Base-by-base conservation (phyloP, 2,329 filamentous ascomycete genomes). In the Monosporascus sp. region DNA sequence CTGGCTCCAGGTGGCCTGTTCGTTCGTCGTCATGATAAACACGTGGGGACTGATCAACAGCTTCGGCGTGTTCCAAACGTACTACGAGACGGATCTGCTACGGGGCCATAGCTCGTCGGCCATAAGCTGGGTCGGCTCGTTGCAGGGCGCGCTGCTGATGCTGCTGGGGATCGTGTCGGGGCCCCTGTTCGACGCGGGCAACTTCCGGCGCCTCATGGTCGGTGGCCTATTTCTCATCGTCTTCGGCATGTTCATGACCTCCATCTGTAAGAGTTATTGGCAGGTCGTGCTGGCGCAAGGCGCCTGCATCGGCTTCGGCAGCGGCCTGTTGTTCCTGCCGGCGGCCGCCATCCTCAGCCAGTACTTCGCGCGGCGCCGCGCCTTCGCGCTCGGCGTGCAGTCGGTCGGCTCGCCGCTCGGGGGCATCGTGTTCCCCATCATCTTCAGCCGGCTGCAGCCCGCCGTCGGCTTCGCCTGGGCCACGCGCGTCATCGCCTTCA, bases 381-480 rank as follows among this genome's bases (percentile, higher is more conserved):
- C 57, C 3, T 24, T 64, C 11, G 58, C 63, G 53, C 48, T 61
- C 20, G 63, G 63, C 8, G 35, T 65, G 24, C 55, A 56, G 48
- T 52, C 57, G 2, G 47, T 50, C 9, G 65, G 65, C 9, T 57
- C 56, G 14, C 57, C 57, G 11, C 37, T 66, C n/a, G 62, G 56
- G 58, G 72, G 73, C 15, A 68, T 77, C 54, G 59, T 76, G 11
- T 74, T 73, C 51, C 72, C 73, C 1, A 68, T 77, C 48, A 64
- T 76, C 35, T 74, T 77, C 61, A 63, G 66, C 25, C 55, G 65
- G n/a, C 62, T 76, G 2, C 68, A 76, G 57, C 66, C 65, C 14
- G 53, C 54, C 17, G 65, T 81, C 41, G 78, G 79, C 6, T 82
- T 80, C 59, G 67, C 69, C 49, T 82, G 79, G 79, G 73, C 77